Evolutionary conservation across 345 rosid genomes (phyloP), one percentile per base, ranked within the genome.

Genomic region (Linum tenue): DNA sequence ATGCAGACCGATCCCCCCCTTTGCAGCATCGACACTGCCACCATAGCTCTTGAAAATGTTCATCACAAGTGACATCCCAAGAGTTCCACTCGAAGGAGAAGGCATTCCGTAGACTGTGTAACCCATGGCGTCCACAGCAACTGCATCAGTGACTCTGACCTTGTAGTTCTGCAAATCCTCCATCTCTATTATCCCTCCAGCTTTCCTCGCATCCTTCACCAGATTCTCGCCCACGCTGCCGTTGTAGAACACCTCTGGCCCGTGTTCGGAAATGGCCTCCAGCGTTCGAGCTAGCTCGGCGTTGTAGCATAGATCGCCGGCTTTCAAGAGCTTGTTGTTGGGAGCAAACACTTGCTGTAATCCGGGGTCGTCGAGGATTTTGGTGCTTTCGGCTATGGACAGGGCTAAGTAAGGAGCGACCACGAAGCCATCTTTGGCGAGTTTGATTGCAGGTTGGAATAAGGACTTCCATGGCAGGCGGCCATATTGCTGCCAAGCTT

Each of bases 141-240:
- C 62, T 53, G 96, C 90, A 65, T 88, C 83, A 0, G 57, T 76
- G 37, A 88, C 82, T 17, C 82, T 69, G 0, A 88, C 96, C 69
- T 80, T 71, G 73, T 90, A 94, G 73, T 79, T 90, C 78, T 78
- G 73, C 35, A 88, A 62, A 78, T 90, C 99, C 64, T 90, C 92
- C 99, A 88, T 85, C 3, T 94, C 84, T 59, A 94, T 68, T 70
- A 90, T 85, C 71, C 99, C 99, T 59, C 97, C 97, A 17, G 81
- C 89, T 55, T 66, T 71, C 64, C 72, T 79, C 56, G 84, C 88
- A 67, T 94, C 97, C 58, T 77, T 70, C 48, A 90, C 86, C 10
- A 94, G 73, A 72, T 84, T 86, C 77, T 88, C 84, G 0, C 96
- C 97, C 0, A 88, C 61, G 8, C 78, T 77, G 56, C 97, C 99